phyloP scores from a whole-genome alignment of 352 stramenopile genomes.

The Blastocystis sp. region DNA sequence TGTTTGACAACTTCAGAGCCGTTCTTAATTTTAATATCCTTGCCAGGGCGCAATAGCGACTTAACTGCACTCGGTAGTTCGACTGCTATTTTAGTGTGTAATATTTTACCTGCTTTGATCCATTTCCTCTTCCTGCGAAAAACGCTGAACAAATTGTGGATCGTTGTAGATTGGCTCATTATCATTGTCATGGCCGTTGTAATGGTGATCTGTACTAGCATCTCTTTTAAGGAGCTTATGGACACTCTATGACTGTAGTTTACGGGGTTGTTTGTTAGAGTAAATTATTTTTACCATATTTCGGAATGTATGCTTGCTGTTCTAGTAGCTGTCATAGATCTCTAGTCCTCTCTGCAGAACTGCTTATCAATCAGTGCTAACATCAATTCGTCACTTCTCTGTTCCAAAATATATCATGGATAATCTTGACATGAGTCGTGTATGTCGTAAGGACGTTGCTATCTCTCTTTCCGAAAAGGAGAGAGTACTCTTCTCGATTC shows the following conservation, averaged over 20 bases:
- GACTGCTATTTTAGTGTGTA: not conserved
- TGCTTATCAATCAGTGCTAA: not conserved
- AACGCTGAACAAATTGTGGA: not conserved
- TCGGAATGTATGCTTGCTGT: not conserved
- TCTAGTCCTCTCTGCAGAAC: not conserved
- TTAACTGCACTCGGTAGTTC: slow-evolving; percentile 40
- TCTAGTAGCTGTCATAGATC: not conserved
- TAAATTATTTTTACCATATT: not conserved
- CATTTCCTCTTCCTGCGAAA: slow-evolving; percentile 11
- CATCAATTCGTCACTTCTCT: not conserved
- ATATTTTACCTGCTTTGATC: slow-evolving; percentile 29
- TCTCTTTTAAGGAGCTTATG: slow-evolving; percentile 37
- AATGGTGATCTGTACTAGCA: slow-evolving; percentile 34
- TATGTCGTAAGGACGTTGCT: slow-evolving; percentile 17
- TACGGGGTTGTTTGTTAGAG: not conserved
- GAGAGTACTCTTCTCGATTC: slow-evolving; percentile 57
- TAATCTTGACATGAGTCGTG: not conserved
- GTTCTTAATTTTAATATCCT: slow-evolving; percentile 58
- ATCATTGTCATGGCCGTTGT: not conserved
- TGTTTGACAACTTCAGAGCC: slow-evolving; percentile 1
- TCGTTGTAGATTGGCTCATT: not conserved
- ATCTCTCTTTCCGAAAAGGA: slow-evolving; percentile 58
- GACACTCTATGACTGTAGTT: not conserved
- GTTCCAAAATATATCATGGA: not conserved
- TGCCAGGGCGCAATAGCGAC: not conserved